phyloP scores from a whole-genome alignment of 306 rosid species.

The Lathyrus tuberosus region DNA sequence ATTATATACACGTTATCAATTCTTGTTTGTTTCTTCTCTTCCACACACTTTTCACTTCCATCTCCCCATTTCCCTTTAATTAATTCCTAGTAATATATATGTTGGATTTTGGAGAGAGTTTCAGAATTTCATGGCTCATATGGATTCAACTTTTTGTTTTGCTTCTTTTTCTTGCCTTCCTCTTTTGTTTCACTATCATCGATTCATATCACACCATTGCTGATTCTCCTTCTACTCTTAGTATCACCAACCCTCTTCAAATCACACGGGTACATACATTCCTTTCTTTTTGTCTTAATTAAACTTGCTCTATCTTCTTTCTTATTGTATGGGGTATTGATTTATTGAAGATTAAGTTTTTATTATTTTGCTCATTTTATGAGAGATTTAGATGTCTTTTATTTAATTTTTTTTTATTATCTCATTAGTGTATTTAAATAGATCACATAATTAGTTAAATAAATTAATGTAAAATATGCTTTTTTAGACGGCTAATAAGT shows the following conservation, averaged over 20 bases:
- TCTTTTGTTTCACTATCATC: constrained; percentile 52
- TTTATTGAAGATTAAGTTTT: too few species aligned
- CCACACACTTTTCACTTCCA: background rate
- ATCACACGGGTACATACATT: constrained; percentile 52
- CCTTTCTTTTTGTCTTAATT: too few species aligned
- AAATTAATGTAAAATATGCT: too few species aligned
- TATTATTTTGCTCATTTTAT: too few species aligned
- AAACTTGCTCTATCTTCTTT: too few species aligned
- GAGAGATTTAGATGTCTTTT: too few species aligned
- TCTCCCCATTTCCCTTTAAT: background rate
- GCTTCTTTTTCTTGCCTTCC: constrained; percentile 57
- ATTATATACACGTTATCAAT: background rate
- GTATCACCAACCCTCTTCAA: too few species aligned
- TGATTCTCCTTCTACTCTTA: constrained; percentile 53
- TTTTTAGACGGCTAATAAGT: too few species aligned
- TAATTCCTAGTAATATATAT: constrained; percentile 20
- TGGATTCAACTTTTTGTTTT: constrained; percentile 76
- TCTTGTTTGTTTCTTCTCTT: constrained; percentile 3
- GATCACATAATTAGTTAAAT: too few species aligned
- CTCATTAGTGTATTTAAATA: too few species aligned
- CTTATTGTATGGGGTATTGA: too few species aligned
- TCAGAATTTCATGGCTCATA: constrained; percentile 66
- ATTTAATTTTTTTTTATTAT: too few species aligned
- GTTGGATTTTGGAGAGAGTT: constrained; percentile 70
- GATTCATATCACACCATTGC: constrained; percentile 45